These are phyloP conservation scores for Quercus mongolica DNA, from an alignment of 306 rosid genomes.

Conservation along the genomic window DNA sequence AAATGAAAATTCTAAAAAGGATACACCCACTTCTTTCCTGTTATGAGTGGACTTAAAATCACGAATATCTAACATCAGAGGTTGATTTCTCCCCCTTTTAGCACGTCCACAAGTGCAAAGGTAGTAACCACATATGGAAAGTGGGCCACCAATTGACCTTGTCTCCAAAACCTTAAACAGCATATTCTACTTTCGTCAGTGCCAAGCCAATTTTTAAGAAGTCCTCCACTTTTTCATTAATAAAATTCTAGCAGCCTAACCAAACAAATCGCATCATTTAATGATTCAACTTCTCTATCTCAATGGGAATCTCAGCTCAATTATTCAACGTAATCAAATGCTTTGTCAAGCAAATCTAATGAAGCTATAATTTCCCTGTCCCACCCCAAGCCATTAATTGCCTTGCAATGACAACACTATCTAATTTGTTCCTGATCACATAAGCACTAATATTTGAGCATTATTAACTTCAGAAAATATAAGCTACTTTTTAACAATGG, in stretches of 20 bases:
- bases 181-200: background rate
- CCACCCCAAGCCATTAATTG: background rate
- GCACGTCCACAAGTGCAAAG: background rate
- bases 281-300: background rate
- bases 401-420: background rate
- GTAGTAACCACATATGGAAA: background rate
- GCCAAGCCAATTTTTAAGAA: background rate
- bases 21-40: background rate
- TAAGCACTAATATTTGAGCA: background rate
- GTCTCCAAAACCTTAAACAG: background rate
- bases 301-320: background rate
- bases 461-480: background rate
- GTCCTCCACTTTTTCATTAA: background rate
- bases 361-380: background rate
- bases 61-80: background rate
- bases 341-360: background rate
- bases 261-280: background rate
- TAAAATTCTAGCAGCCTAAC: background rate
- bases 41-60: background rate
- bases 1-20: background rate
- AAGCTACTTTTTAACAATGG: constrained; percentile 14
- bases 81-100: background rate
- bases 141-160: background rate
- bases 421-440: background rate
- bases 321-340: background rate